Evolutionary conservation across 495 filamentous ascomycete species (phyloP).

Genomic region (Annulohypoxylon nitens): DNA sequence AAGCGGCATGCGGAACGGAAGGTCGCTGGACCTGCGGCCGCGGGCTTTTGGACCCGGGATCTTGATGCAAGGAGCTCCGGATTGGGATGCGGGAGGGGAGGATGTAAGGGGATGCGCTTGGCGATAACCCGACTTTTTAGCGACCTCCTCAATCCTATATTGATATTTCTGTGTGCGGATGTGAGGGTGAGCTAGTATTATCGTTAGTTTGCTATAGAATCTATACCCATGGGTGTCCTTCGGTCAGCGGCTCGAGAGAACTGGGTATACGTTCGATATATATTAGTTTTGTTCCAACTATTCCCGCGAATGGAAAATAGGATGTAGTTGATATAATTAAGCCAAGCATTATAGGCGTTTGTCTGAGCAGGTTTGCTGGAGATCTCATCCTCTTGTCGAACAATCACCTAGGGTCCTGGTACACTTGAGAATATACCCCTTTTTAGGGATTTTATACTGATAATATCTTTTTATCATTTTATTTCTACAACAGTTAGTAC

Average conservation of each 20-base stretch:
- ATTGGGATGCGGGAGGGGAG: constrained; percentile 2
- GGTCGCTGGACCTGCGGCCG: neutral
- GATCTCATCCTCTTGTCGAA: no score
- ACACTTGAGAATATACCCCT: neutral
- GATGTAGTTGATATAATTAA: neutral
- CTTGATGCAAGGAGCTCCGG: constrained; percentile 7
- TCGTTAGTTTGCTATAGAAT: neutral
- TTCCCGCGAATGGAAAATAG: neutral
- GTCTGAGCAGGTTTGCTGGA: neutral
- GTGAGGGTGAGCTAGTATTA: neutral
- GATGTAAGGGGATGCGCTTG: constrained; percentile 2
- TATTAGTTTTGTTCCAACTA: neutral
- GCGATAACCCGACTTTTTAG: neutral
- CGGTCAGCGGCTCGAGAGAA: neutral
- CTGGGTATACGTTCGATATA: neutral
- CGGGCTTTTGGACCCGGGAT: neutral
- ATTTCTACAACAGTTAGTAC: no score
- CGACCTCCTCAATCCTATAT: neutral
- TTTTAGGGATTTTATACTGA: neutral
- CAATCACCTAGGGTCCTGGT: no score
- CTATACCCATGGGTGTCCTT: neutral
- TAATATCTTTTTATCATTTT: neutral
- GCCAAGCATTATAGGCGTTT: neutral
- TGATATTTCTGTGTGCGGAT: neutral
- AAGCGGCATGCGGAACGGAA: neutral